Conservation (phyloP, 768 basidiomycete genomes). For the Saitozyma sp. region DNA sequence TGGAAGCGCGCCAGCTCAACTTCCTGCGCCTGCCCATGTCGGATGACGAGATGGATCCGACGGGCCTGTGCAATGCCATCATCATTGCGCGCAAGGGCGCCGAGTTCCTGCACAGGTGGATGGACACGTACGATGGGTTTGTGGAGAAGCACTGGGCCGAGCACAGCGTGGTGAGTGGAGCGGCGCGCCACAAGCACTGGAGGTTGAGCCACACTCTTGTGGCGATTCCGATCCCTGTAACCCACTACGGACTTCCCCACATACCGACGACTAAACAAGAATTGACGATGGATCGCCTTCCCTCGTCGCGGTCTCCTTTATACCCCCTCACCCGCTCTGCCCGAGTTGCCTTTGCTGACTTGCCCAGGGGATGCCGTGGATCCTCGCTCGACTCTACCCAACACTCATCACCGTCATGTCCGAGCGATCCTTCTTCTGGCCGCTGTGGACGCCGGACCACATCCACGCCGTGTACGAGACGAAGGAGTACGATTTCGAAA, state of each 20-base stretch:
- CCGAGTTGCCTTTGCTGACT: too few species aligned
- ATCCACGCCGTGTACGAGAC: constrained; percentile 41
- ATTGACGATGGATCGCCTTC: too few species aligned
- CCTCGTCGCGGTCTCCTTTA: too few species aligned
- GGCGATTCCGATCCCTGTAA: too few species aligned
- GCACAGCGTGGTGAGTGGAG: constrained; percentile 42
- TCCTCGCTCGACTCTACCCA: constrained; percentile 50
- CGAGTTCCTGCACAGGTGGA: constrained; percentile 39
- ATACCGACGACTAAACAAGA: too few species aligned
- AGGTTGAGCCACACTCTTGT: background rate
- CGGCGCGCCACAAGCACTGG: background rate
- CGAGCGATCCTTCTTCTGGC: constrained; percentile 54
- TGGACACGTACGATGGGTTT: constrained; percentile 43
- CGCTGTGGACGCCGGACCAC: constrained; percentile 49
- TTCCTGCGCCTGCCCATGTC: constrained; percentile 15
- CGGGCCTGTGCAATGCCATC: constrained; percentile 47
- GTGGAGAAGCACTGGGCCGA: constrained; percentile 42
- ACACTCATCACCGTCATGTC: constrained; percentile 52
- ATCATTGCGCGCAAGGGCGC: constrained; percentile 36
- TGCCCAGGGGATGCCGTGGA: constrained; percentile 44
- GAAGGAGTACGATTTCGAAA: constrained; percentile 39
- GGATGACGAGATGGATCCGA: constrained; percentile 44
- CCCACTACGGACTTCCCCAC: too few species aligned
- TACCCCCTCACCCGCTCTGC: too few species aligned
- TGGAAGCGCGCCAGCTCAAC: constrained; percentile 35